phyloP scores from a whole-genome alignment of 805 yeast species.

The Candida vaughaniae region DNA sequence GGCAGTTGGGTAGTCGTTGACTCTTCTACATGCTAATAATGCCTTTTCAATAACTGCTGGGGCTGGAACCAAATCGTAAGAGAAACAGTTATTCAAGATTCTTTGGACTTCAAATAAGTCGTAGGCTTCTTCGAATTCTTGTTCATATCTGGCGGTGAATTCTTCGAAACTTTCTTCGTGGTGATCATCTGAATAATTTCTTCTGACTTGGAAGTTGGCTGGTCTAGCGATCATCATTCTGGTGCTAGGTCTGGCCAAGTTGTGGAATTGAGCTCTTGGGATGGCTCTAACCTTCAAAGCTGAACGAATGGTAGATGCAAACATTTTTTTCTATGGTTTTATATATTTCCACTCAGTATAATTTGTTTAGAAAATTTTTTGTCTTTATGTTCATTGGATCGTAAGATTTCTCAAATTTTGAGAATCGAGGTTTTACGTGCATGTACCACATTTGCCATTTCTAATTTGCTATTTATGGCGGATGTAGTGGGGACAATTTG shows the following conservation, averaged over 20 bases:
- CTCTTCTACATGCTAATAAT: slow-evolving; percentile 96
- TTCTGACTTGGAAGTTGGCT: slow-evolving; percentile 19
- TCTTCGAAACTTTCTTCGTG: slow-evolving; percentile 94
- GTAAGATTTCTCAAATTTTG: no score
- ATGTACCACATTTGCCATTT: no score
- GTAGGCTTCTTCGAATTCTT: slow-evolving; percentile 75
- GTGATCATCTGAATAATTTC: slow-evolving; percentile 79
- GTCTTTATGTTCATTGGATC: slow-evolving; percentile 17
- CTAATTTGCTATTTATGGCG: no score
- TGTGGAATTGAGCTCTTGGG: slow-evolving; percentile 19
- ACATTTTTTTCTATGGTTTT: slow-evolving; percentile 20
- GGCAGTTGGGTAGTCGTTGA: slow-evolving; percentile 97
- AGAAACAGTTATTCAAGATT: slow-evolving; percentile 95
- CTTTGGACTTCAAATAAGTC: slow-evolving; percentile 61
- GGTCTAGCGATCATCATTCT: slow-evolving; percentile 1
- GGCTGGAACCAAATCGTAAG: slow-evolving; percentile 98
- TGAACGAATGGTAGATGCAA: slow-evolving; percentile 42
- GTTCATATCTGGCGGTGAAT: slow-evolving; percentile 87
- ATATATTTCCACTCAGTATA: no score
- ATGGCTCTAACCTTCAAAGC: slow-evolving; percentile 37
- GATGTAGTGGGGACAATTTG: background rate
- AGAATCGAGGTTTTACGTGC: no score
- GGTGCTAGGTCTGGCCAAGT: slow-evolving; percentile 9
- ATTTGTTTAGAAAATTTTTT: slow-evolving; percentile 15
- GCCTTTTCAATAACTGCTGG: slow-evolving; percentile 96